Evolutionary conservation across 257 asterid genomes (phyloP), one percentile per base, ranked within the genome.

Genomic region (Solanum sitiens): DNA sequence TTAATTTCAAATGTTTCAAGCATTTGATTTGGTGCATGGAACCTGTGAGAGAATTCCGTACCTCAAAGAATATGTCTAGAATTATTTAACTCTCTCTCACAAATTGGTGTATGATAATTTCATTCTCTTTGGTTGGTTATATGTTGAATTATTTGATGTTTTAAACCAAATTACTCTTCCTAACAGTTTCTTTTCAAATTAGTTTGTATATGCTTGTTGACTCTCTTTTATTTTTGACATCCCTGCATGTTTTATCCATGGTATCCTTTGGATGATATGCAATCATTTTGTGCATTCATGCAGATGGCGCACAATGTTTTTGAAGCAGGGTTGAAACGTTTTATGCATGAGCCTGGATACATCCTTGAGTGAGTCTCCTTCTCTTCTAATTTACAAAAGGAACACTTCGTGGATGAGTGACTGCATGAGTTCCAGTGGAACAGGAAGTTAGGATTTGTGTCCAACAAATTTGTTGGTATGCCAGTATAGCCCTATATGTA

Each of bases 301-400:
- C 93, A 97, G 99, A 92, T 96, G 86, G 99, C 99, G 42, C 98
- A 94, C 95, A 96, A 92, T 88, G 93, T 95, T 87, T 97, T 92
- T 91, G 99, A 97, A 94, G 98, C 94, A 14, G 99, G 99, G 80
- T 88, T 96, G 87, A 96, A 96, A 89, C 95, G 96, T 83, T 97
- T 95, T 89, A 97, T 97, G 99, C 99, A 97, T 75, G 99, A 96
- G 90, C 98, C 99, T 86, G 94, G 96, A 73, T 97, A 97, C 90
- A 96, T 97, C 89, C 98, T 97, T 68, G 99, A 97, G 99, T 97
- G 90, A 93, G 99, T 92, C 77, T 89, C 86, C 88, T 88, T 70
- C 20, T 23, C 83, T 82, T 42, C 86, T 71, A 47, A 44, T 14
- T 4, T 85, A 77, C n/a, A 27, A 59, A 83, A 30, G n/a, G 18